Conservation (phyloP, 1,284 basidiomycete species). For the Mycena citricolor region DNA sequence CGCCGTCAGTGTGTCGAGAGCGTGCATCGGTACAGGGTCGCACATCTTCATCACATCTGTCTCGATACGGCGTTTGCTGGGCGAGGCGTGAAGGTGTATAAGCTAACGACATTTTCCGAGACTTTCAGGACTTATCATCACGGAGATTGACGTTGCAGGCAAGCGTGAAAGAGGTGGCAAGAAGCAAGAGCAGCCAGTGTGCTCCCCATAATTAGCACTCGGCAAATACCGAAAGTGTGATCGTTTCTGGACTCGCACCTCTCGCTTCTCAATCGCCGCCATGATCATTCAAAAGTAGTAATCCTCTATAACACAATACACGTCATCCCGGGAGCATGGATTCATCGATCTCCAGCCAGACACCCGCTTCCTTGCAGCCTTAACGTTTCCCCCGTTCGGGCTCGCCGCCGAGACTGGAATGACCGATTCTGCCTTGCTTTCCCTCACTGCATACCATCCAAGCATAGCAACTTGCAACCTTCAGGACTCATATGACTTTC, state of each 20-base stretch:
- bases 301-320: slow-evolving; percentile 71
- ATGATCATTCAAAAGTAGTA: too few species aligned
- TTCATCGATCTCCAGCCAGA: slow-evolving; percentile 30
- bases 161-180: too few species aligned
- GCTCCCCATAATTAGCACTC: too few species aligned
- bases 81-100: slow-evolving; percentile 41
- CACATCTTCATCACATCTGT: slow-evolving; percentile 99
- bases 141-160: too few species aligned
- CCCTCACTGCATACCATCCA: slow-evolving; percentile 16
- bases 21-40: slow-evolving; percentile 31
- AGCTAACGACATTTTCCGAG: too few species aligned
- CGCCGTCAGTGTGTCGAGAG: slow-evolving; percentile 8
- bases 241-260: too few species aligned
- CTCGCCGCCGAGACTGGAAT: too few species aligned
- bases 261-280: too few species aligned
- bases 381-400: too few species aligned
- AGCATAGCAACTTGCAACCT: slow-evolving; percentile 12
- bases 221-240: too few species aligned
- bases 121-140: slow-evolving; percentile 33
- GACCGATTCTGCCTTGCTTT: neutral
- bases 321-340: slow-evolving; percentile 57
- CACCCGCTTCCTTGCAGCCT: neutral
- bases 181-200: too few species aligned
- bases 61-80: slow-evolving; percentile 89
- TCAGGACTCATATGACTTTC: slow-evolving; percentile 2